A percentile compares a stretch with the other conserved stretches of the same genome.
These are phyloP conservation scores for Aspergillus brunneoviolaceus DNA, from an alignment of 2,329 filamentous ascomycete genomes.

Conservation along the genomic window DNA sequence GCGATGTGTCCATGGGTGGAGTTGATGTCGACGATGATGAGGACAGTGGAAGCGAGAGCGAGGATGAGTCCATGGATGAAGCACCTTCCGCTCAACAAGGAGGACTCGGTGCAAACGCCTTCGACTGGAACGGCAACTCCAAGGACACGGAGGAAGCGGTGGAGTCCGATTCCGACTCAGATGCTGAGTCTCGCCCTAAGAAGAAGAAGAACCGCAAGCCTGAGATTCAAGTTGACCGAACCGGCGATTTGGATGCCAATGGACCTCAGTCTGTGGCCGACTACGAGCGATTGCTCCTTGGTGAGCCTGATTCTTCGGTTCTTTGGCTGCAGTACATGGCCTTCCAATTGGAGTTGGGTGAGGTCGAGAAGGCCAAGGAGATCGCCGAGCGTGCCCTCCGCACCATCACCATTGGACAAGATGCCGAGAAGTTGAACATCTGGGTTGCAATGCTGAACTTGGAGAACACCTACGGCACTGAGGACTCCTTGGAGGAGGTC, in stretches of 20 bases:
- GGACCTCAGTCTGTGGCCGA: constrained; percentile 88
- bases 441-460: constrained; percentile 95
- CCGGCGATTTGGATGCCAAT: constrained; percentile 83
- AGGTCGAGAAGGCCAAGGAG: constrained; percentile 82
- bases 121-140: constrained; percentile 79
- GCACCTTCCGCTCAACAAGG: constrained; percentile 40
- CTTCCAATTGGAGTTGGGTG: constrained; percentile 91
- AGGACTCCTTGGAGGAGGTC: constrained; percentile 76
- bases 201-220: constrained; percentile 74
- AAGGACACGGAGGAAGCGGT: constrained; percentile 51
- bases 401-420: constrained; percentile 87
- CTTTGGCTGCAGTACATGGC: constrained; percentile 98
- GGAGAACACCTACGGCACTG: constrained; percentile 84
- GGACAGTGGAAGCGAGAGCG: constrained; percentile 43
- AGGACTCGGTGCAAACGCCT: constrained; percentile 71
- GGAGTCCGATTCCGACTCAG: constrained; percentile 53
- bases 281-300: constrained; percentile 88
- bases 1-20: constrained; percentile 41
- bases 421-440: constrained; percentile 89
- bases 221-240: constrained; percentile 81
- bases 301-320: constrained; percentile 87
- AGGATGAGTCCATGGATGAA: constrained; percentile 45
- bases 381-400: constrained; percentile 87
- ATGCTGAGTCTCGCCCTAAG: constrained; percentile 51
- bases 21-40: constrained; percentile 47